Evolutionary conservation across 768 basidiomycete species (phyloP).

Genomic region (Polyporus arcularius): DNA sequence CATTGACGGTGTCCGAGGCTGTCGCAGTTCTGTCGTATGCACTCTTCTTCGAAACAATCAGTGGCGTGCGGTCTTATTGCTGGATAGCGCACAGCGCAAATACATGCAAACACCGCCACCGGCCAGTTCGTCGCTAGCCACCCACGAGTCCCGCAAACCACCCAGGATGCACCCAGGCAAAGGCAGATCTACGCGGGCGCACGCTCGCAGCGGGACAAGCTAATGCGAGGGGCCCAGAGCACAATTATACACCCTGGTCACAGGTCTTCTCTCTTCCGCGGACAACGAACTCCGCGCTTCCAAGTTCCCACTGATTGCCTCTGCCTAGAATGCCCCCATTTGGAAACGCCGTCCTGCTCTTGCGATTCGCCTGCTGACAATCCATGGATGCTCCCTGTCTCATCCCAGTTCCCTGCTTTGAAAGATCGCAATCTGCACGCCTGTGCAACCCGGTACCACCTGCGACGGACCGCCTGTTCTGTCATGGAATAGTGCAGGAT

Average conservation of each 20-base stretch:
- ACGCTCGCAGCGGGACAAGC: too few relatives aligned
- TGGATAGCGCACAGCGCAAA: constrained; percentile 11
- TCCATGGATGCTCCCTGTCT: not conserved
- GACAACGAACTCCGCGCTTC: not conserved
- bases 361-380: not conserved
- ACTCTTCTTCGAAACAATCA: constrained; percentile 13
- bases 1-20: not conserved
- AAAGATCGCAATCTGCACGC: not conserved
- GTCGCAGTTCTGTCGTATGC: not conserved
- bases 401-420: not conserved
- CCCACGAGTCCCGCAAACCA: too few relatives aligned
- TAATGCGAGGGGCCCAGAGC: too few relatives aligned
- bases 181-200: too few relatives aligned
- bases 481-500: constrained; percentile 12
- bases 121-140: not conserved
- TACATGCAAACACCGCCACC: constrained; percentile 1
- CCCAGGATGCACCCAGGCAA: too few relatives aligned
- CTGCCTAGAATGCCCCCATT: not conserved
- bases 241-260: not conserved
- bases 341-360: not conserved
- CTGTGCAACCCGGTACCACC: not conserved
- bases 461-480: constrained; percentile 5
- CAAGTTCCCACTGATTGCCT: not conserved
- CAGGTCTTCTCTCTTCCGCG: not conserved
- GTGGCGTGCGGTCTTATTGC: constrained; percentile 15